Percentiles rank a stretch among this genome's conserved stretches.
phyloP scores from a whole-genome alignment of 371 early-diverging fungal species.

The Funneliformis caledonium region DNA sequence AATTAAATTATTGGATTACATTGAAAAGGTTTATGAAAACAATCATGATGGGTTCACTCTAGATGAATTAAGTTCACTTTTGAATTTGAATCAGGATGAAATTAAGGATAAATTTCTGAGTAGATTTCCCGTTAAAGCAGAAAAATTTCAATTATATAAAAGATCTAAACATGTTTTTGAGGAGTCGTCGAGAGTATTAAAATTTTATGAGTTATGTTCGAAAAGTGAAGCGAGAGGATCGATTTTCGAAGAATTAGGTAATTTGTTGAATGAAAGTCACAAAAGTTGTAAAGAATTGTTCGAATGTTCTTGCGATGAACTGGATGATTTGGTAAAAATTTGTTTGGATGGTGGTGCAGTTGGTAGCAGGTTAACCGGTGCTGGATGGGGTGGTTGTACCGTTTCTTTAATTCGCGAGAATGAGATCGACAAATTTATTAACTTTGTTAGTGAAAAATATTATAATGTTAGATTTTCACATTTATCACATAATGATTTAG shows the following conservation, averaged over 20 bases:
- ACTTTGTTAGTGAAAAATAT: conserved; percentile 69
- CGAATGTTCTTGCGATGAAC: conserved; percentile 88
- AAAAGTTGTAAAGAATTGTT: conserved; percentile 79
- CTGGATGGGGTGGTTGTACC: conserved; percentile 97
- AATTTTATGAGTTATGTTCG: conserved; percentile 74
- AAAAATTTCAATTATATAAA: conserved; percentile 76
- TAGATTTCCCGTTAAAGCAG: conserved; percentile 69
- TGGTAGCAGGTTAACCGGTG: conserved; percentile 90
- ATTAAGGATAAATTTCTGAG: conserved; percentile 67
- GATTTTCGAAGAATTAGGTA: conserved; percentile 59
- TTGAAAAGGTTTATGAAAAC: conserved; percentile 51
- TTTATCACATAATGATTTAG: conserved; percentile 55
- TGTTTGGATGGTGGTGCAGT: conserved; percentile 72
- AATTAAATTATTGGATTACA: conserved; percentile 49
- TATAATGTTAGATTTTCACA: conserved; percentile 67
- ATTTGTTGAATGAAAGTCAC: conserved; percentile 91
- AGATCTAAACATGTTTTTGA: conserved; percentile 85
- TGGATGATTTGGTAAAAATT: conserved; percentile 79
- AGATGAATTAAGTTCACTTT: conserved; percentile 65
- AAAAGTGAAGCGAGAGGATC: conserved; percentile 44
- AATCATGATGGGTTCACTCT: conserved; percentile 64
- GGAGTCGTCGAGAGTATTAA: conserved; percentile 84
- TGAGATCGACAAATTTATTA: conserved; percentile 66
- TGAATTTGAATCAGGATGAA: conserved; percentile 59
- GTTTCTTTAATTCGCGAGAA: conserved; percentile 81